Conservation (phyloP, 208 protist species). For the Trypanosoma platydactyli region DNA sequence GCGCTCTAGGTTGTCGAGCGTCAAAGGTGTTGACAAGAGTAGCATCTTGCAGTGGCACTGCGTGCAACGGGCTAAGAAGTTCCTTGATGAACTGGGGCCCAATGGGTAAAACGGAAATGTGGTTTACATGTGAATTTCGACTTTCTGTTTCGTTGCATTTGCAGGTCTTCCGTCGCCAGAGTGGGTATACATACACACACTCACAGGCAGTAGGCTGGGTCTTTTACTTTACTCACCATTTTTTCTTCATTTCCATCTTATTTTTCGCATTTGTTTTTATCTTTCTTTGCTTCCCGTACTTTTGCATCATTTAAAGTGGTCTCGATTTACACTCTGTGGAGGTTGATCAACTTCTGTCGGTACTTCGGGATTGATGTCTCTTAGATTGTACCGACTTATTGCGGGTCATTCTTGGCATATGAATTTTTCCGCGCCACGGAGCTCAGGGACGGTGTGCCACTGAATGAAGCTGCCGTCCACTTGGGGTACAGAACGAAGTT, state of each 20-base stretch:
- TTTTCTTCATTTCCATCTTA: background rate
- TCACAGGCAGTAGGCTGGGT: background rate
- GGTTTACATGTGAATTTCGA: background rate
- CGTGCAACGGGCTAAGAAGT: slow-evolving; percentile 12
- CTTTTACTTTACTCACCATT: background rate
- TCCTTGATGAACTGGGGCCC: slow-evolving; percentile 10
- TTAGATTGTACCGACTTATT: background rate
- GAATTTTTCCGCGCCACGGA: slow-evolving; percentile 1
- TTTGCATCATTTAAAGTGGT: background rate
- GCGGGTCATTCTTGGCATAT: background rate
- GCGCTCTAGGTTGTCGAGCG: slow-evolving; percentile 28
- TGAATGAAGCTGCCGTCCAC: slow-evolving; percentile 6
- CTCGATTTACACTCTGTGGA: slow-evolving; percentile 9
- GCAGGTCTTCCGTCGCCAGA: no score
- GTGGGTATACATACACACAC: no score
- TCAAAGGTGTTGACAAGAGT: background rate
- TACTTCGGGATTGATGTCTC: slow-evolving; percentile 12
- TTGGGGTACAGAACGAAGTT: slow-evolving; percentile 12
- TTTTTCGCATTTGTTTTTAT: background rate
- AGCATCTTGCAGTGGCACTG: slow-evolving; percentile 17
- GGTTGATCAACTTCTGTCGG: slow-evolving; percentile 22
- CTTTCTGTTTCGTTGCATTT: no score
- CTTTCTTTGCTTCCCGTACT: background rate
- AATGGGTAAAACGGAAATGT: background rate
- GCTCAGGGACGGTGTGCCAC: background rate